Conservation (phyloP, 768 basidiomycete genomes). For the Trametes gibbosa region DNA sequence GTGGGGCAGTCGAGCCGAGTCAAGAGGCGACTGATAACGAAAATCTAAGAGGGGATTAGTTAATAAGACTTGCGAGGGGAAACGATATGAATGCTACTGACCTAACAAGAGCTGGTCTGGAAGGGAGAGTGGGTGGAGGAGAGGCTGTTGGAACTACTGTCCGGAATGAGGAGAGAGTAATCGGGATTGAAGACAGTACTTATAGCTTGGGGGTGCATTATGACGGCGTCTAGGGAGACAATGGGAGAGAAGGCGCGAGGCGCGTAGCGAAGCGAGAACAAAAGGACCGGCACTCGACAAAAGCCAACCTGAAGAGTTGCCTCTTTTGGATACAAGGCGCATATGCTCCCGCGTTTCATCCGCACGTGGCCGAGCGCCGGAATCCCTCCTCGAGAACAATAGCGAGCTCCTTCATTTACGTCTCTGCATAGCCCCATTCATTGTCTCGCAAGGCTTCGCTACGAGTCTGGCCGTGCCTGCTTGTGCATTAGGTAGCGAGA, state of each 20-base stretch:
- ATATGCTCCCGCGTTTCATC: slow-evolving; percentile 18
- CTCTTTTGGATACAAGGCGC: slow-evolving; percentile 28
- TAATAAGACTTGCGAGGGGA: background rate
- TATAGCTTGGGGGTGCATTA: slow-evolving; percentile 25
- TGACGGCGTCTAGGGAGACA: slow-evolving; percentile 27
- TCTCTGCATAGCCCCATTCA: slow-evolving; percentile 22
- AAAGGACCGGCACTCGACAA: slow-evolving; percentile 27
- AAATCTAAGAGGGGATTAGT: slow-evolving; percentile 13
- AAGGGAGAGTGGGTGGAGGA: slow-evolving; percentile 21
- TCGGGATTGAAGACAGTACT: slow-evolving; percentile 23
- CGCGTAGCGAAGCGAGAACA: slow-evolving; percentile 31
- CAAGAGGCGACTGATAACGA: slow-evolving; percentile 20
- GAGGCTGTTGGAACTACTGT: slow-evolving; percentile 28
- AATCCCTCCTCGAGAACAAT: slow-evolving; percentile 23
- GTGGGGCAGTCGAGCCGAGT: slow-evolving; percentile 27
- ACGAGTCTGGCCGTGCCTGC: background rate
- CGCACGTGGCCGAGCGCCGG: slow-evolving; percentile 29
- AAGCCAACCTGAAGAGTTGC: slow-evolving; percentile 24
- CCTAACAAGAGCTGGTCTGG: slow-evolving; percentile 32
- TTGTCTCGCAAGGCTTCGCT: slow-evolving; percentile 12
- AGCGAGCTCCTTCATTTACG: slow-evolving; percentile 18
- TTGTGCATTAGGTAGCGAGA: slow-evolving; percentile 2
- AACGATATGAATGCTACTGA: slow-evolving; percentile 4
- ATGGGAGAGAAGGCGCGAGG: slow-evolving; percentile 22
- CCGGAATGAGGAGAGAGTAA: slow-evolving; percentile 27